Percentiles rank a stretch among this genome's conserved stretches.
Evolutionary conservation across 2,329 filamentous ascomycete genomes (phyloP).

Genomic region (Emergomyces africanus): DNA sequence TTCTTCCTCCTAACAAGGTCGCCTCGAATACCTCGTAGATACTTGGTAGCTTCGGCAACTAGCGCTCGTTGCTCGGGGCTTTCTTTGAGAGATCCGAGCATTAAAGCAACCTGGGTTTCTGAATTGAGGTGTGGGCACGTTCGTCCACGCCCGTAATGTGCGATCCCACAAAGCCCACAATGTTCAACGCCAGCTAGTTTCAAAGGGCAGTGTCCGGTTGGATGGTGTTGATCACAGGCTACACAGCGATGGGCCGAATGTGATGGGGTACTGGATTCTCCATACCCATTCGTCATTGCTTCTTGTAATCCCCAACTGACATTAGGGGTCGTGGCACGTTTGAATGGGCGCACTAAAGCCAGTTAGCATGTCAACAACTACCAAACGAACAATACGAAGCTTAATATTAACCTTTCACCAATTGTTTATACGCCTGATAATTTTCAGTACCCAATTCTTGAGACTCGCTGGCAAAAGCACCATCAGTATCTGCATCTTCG

Average conservation of each 20-base stretch:
- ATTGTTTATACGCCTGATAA: background rate
- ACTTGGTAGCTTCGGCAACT: constrained; percentile 42
- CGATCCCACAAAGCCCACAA: constrained; percentile 52
- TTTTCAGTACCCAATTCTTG: constrained; percentile 1
- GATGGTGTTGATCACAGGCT: constrained; percentile 43
- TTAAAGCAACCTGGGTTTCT: constrained; percentile 49
- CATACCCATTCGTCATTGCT: constrained; percentile 11
- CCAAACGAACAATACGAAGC: background rate
- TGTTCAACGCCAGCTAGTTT: constrained; percentile 47
- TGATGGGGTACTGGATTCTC: background rate
- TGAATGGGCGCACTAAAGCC: constrained; percentile 24
- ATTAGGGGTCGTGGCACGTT: constrained; percentile 21
- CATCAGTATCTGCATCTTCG: constrained; percentile 17
- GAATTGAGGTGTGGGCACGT: constrained; percentile 51
- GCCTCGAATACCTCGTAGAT: constrained; percentile 45
- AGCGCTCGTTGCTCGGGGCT: constrained; percentile 44
- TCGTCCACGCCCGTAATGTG: constrained; percentile 44
- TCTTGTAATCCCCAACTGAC: constrained; percentile 2
- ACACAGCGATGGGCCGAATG: constrained; percentile 31
- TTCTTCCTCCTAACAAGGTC: constrained; percentile 42
- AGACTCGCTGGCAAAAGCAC: constrained; percentile 13
- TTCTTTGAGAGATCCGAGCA: constrained; percentile 49
- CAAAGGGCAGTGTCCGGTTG: constrained; percentile 46
- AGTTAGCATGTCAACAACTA: background rate
- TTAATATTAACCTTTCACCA: background rate